Conservation (phyloP, 2,329 filamentous ascomycete species). For the Apiospora saccharicola region DNA sequence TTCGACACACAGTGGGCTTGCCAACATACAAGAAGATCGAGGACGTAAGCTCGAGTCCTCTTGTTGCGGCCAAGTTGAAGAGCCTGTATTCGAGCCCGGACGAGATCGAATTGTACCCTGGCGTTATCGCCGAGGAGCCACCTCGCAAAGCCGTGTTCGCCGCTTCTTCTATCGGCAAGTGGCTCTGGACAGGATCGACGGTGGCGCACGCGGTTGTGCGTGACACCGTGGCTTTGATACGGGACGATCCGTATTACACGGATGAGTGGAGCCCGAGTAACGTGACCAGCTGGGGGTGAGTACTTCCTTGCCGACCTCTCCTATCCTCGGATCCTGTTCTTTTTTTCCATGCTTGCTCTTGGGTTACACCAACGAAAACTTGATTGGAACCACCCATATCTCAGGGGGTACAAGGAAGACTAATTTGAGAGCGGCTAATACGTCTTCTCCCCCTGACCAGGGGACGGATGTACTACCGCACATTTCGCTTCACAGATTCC, state of each 20-base stretch:
- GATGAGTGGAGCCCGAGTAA: conserved; percentile 62
- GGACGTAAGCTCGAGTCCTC: conserved; percentile 64
- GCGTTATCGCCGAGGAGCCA: conserved; percentile 67
- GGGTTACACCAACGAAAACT: background rate
- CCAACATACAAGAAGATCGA: conserved; percentile 63
- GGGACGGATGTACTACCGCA: background rate
- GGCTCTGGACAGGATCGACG: conserved; percentile 51
- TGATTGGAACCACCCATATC: background rate
- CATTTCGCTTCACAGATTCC: background rate
- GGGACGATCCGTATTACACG: conserved; percentile 52
- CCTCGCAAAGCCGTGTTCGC: conserved; percentile 58
- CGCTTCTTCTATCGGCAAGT: conserved; percentile 52
- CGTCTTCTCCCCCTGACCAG: background rate
- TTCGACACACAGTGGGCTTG: conserved; percentile 68
- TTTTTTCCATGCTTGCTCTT: too few relatives aligned
- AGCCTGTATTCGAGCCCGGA: conserved; percentile 70
- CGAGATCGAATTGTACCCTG: conserved; percentile 74
- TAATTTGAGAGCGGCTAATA: background rate
- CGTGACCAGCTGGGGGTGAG: conserved; percentile 21
- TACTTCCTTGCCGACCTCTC: background rate
- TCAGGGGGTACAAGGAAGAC: background rate
- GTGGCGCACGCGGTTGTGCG: background rate
- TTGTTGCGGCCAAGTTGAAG: conserved; percentile 63
- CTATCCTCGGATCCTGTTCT: background rate
- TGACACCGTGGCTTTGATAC: conserved; percentile 5